Evolutionary conservation across 2,329 filamentous ascomycete genomes (phyloP).

Genomic region (Ophiostoma triangulosporum): DNA sequence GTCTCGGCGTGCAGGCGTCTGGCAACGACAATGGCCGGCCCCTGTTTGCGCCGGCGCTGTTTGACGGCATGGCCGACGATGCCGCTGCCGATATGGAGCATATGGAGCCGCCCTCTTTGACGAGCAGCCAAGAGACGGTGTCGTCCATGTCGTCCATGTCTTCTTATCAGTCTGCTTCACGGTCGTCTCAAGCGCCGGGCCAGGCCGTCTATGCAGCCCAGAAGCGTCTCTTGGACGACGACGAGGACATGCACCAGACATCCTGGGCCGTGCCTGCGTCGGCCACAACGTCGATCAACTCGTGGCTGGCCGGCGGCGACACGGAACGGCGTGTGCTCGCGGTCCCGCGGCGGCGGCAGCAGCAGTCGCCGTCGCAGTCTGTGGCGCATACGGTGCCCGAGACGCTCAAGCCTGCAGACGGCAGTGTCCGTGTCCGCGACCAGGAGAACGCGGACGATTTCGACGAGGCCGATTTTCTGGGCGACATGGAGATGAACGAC

Average conservation of each 20-base stretch:
- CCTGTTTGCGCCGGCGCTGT: slow-evolving; percentile 7
- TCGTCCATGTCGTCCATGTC: slow-evolving; percentile 22
- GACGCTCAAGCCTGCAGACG: slow-evolving; percentile 7
- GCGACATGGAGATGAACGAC: slow-evolving; percentile 33
- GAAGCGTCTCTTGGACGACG: slow-evolving; percentile 35
- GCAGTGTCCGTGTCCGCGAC: slow-evolving; percentile 15
- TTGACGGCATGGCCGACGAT: slow-evolving; percentile 15
- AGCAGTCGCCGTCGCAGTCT: slow-evolving; percentile 1
- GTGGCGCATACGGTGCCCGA: background rate
- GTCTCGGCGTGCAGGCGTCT: slow-evolving; percentile 51
- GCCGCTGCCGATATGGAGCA: slow-evolving; percentile 13
- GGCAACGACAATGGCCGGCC: slow-evolving; percentile 23
- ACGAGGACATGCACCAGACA: slow-evolving; percentile 13
- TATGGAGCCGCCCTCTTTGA: slow-evolving; percentile 29
- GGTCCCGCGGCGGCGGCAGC: slow-evolving; percentile 24
- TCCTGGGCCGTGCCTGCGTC: background rate
- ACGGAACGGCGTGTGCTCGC: slow-evolving; percentile 31
- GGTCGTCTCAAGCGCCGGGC: background rate
- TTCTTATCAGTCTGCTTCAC: slow-evolving; percentile 7
- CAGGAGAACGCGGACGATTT: slow-evolving; percentile 49
- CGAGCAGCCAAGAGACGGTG: slow-evolving; percentile 42
- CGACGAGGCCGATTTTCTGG: slow-evolving; percentile 54
- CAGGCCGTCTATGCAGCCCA: background rate
- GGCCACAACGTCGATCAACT: background rate
- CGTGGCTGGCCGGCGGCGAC: slow-evolving; percentile 20